Conservation (phyloP, 192 early-diverging fungal genomes). For the Coemansia sp. region DNA sequence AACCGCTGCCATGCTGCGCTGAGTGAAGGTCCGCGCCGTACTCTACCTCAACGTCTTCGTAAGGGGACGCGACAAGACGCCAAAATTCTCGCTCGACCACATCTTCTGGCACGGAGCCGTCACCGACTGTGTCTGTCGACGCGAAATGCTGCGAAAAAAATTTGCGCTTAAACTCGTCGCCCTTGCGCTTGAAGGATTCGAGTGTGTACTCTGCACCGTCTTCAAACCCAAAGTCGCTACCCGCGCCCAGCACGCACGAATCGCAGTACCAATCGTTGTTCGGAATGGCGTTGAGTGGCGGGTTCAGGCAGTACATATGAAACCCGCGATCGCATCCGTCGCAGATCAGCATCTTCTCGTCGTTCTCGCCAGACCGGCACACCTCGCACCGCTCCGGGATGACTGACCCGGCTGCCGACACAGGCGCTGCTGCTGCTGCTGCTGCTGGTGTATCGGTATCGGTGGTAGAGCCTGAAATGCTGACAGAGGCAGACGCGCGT, state of each 20-base stretch:
- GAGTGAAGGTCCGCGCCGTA: constrained; percentile 96
- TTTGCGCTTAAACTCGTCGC: constrained; percentile 77
- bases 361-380: constrained; percentile 52
- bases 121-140: constrained; percentile 17
- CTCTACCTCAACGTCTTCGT: constrained; percentile 88
- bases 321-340: constrained; percentile 84
- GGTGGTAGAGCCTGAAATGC: neutral
- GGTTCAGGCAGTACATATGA: constrained; percentile 79
- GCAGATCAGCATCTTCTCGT: constrained; percentile 76
- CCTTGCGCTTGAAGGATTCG: constrained; percentile 72
- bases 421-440: too few species aligned
- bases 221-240: constrained; percentile 92
- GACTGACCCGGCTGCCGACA: constrained; percentile 27
- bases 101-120: constrained; percentile 62
- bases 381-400: constrained; percentile 51
- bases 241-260: constrained; percentile 71
- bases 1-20: constrained; percentile 88
- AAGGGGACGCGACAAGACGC: constrained; percentile 82
- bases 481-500: constrained; percentile 16
- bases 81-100: constrained; percentile 91
- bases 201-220: constrained; percentile 81
- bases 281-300: constrained; percentile 62
- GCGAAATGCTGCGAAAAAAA: constrained; percentile 65
- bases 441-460: neutral
- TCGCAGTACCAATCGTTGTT: constrained; percentile 85